Evolutionary conservation across 2,329 filamentous ascomycete species (phyloP), one percentile per base, ranked within the genome.

Genomic region (Rutstroemia sp.): DNA sequence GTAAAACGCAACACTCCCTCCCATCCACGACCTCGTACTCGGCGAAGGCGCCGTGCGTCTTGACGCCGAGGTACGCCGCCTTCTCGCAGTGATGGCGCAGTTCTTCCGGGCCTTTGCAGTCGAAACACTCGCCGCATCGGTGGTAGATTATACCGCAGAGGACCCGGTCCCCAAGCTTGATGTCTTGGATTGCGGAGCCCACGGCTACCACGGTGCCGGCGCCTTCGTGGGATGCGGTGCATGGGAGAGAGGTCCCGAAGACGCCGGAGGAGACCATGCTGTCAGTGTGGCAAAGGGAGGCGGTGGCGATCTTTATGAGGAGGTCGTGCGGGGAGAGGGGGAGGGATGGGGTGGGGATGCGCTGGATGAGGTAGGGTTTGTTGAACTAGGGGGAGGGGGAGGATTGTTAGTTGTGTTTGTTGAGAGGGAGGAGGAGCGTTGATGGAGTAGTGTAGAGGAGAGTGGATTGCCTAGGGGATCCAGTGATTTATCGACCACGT

Each of bases 221-320:
- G 9, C 65, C 64, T 58, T 68, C 66, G 34, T 68, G 59, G 58
- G 78, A 83, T 6, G 73, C 78, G 8, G 74, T 82, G 56, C 73
- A 72, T 0, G 81, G 81, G 1, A 84, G 71, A 3, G 67, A 55
- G 0, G 74, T 73, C 6, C 65, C 68, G 65, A 84, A 77, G 47
- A 74, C 67, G 48, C 81, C 81, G 2, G 71, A 63, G 6, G 64
- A 62, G 4, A 83, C 79, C 77, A 84, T 81, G 58, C 69, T 68
- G 69, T 85, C 82, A 0, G 82, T 84, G 70, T 86, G 82, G 70
- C 82, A 85, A 64, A 83, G 76, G 1, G 79, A 82, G 9, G 79
- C 81, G 3, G 40, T 14, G 53, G 78, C 80, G 48, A 82, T 72
- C 66, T 81, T 82, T 63, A 85, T 73, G 38, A 84, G 75, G n/a